A percentile compares a stretch with the other conserved stretches of the same genome.
Conservation (phyloP, 1,284 basidiomycete genomes). For the Tilletia walkeri region DNA sequence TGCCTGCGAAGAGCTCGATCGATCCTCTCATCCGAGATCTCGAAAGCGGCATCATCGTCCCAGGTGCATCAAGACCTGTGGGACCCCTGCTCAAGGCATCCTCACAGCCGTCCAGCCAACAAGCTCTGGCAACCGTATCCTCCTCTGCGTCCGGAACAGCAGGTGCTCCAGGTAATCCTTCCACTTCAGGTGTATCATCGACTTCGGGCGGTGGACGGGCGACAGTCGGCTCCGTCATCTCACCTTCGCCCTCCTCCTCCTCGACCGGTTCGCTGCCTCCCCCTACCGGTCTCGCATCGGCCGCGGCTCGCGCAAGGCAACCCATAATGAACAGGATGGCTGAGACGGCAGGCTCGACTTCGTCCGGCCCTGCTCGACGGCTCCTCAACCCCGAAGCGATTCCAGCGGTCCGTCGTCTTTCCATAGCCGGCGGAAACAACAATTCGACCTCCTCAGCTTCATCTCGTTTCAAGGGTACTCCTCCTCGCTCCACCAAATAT, state of each 20-base stretch:
- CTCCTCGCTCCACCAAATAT: constrained; percentile 48
- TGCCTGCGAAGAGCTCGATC: neutral
- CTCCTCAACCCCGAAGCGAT: neutral
- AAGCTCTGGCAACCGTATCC: neutral
- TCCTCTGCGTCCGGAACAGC: constrained; percentile 15
- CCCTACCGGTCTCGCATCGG: constrained; percentile 6
- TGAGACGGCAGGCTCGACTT: neutral
- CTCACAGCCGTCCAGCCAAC: constrained; percentile 23
- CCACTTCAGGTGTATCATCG: neutral
- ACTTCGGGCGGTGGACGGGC: too few relatives aligned
- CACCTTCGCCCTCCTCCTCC: neutral
- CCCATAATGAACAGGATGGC: constrained; percentile 17
- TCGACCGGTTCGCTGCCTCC: neutral
- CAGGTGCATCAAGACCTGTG: constrained; percentile 22
- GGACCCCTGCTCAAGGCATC: constrained; percentile 29
- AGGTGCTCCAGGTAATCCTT: constrained; percentile 17
- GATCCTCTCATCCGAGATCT: constrained; percentile 25
- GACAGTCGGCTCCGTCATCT: too few relatives aligned
- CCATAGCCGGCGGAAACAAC: constrained; percentile 3
- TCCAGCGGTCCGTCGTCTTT: neutral
- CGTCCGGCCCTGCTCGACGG: neutral
- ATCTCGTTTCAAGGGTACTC: constrained; percentile 50
- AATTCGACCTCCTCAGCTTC: constrained; percentile 23
- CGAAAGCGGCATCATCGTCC: constrained; percentile 39
- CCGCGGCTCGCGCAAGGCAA: constrained; percentile 19